These are phyloP conservation scores for Marsdenia floribunda DNA, from an alignment of 257 asterid species.

Conservation along the genomic window DNA sequence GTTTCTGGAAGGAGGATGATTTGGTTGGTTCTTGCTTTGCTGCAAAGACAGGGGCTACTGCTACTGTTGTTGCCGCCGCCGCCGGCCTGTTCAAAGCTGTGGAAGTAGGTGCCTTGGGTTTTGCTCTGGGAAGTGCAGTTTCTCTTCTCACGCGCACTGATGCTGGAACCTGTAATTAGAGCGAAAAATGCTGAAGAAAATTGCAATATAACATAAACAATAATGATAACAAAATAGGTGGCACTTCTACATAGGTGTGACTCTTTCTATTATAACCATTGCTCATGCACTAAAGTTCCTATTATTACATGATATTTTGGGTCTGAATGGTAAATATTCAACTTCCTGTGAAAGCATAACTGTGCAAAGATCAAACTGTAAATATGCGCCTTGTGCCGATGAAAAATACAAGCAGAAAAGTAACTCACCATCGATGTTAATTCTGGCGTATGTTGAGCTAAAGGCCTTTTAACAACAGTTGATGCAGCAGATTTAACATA, in stretches of 20 bases:
- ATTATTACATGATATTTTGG: not conserved
- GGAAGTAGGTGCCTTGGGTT: constrained; percentile 44
- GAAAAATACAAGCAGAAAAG: constrained; percentile 11
- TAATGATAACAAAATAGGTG: not conserved
- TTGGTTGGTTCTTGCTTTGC: constrained; percentile 39
- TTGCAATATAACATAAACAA: not conserved
- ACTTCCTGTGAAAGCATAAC: not conserved
- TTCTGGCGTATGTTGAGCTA: constrained; percentile 99
- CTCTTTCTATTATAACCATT: not conserved
- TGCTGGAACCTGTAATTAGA: constrained; percentile 69
- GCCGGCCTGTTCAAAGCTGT: constrained; percentile 40
- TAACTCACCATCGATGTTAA: constrained; percentile 91
- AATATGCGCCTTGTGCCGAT: not conserved
- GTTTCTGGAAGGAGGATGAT: constrained; percentile 45
- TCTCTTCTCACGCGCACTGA: constrained; percentile 91
- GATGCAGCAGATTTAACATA: constrained; percentile 95
- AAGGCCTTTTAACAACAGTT: constrained; percentile 97
- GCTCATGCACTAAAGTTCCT: not conserved
- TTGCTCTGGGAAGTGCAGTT: constrained; percentile 55
- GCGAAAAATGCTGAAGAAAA: constrained; percentile 4
- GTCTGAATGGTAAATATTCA: not conserved
- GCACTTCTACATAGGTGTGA: not conserved
- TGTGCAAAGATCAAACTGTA: not conserved
- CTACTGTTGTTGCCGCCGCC: constrained; percentile 6
- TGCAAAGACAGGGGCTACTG: constrained; percentile 32